Evolutionary conservation across 83 land plant species (phyloP), one percentile per base, ranked within the genome.

Genomic region (Picea abies): DNA sequence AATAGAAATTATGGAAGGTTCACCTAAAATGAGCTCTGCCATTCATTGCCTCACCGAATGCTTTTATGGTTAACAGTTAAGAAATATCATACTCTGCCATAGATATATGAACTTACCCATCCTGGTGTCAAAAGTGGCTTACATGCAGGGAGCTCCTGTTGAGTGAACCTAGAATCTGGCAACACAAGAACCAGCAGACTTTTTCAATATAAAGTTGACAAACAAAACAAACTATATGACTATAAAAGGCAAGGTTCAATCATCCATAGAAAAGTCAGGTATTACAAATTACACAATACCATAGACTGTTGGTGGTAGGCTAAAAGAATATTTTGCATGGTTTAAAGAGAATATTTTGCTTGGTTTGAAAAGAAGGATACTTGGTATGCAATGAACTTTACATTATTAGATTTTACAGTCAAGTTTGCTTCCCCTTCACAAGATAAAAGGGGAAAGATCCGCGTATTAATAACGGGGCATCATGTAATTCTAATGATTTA

Each of bases 111-210:
- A 47, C 80, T 66, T 88, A 92, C 94, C 90, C 89, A 87, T 84
- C 90, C 80, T 19, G 94, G 94, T 8, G 95, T 93, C 3, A 93
- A 84, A 78, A 93, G 85, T 12, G 95, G 95, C 72, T 93, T 93
- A 85, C 95, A 93, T 49, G 95, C 95, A 47, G 95, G 95, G 68
- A 93, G 95, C 66, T 93, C 93, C 63, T 93, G 95, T 79, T 93
- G 95, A 10, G 95, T 90, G 81, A 90, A 93, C 81, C 75, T 90
- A 2, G 92, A 92, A 88, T 88, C 90, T 91, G 87, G 9, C 9
- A 44, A 44, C 49, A 44, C 49, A 44, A 44, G 9, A 44, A 44
- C 0, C 49, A 6, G 8, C 49, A 44, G 7, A 44, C 49, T 6
- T 7, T 0, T 44, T 44, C 49, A 6, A 44, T 44, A 44, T 39